Evolutionary conservation across 1,284 basidiomycete genomes (phyloP).

Genomic region (Ustilago cynodontis): DNA sequence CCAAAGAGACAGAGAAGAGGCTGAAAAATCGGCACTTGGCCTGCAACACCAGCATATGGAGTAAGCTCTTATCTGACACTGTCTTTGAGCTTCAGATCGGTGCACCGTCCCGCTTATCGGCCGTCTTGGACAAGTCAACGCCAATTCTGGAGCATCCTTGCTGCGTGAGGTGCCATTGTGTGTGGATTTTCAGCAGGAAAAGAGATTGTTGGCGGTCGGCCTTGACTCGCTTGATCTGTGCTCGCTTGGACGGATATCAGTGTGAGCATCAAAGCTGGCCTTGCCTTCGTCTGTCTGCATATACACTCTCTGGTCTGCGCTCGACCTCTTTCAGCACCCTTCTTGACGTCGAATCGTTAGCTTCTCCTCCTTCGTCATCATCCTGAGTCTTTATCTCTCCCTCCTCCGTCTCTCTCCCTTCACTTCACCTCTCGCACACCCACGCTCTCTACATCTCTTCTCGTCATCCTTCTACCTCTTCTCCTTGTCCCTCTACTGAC

Average conservation of each 20-base stretch:
- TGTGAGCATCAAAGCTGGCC: neutral
- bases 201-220: neutral
- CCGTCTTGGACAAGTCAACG: neutral
- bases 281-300: slow-evolving; percentile 13
- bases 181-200: slow-evolving; percentile 14
- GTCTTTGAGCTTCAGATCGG: slow-evolving; percentile 8
- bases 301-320: neutral
- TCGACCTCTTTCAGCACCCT: neutral
- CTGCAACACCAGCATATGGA: neutral
- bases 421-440: neutral
- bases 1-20: slow-evolving; percentile 13
- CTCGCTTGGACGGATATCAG: neutral
- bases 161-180: neutral
- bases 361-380: slow-evolving; percentile 1
- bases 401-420: neutral
- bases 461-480: slow-evolving; percentile 5
- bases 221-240: slow-evolving; percentile 22
- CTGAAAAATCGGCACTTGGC: slow-evolving; percentile 10
- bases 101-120: slow-evolving; percentile 10
- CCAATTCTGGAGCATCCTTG: slow-evolving; percentile 2
- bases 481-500: slow-evolving; percentile 16
- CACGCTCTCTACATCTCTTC: slow-evolving; percentile 18
- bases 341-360: slow-evolving; percentile 2
- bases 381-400: neutral
- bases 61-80: slow-evolving; percentile 3